These are phyloP conservation scores for Trichosporon faecale DNA, from an alignment of 1,284 basidiomycete species.

Conservation along the genomic window DNA sequence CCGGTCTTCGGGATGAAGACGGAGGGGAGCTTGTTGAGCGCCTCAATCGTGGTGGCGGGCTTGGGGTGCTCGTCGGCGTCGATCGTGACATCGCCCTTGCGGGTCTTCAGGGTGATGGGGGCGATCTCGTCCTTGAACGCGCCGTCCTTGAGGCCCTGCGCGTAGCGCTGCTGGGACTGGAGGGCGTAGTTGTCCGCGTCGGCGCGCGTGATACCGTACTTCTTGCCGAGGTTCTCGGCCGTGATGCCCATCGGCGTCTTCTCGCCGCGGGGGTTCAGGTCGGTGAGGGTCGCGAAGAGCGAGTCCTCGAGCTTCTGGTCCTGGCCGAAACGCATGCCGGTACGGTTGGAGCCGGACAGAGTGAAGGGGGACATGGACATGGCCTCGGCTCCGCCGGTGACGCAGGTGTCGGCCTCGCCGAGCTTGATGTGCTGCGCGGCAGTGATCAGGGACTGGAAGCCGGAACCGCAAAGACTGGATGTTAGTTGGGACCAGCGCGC, in stretches of 20 bases:
- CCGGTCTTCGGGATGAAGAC: slow-evolving; percentile 58
- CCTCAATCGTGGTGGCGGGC: slow-evolving; percentile 52
- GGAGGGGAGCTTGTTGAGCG: slow-evolving; percentile 54
- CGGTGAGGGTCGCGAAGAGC: slow-evolving; percentile 56
- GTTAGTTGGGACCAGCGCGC: neutral
- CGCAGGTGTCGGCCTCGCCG: slow-evolving; percentile 56
- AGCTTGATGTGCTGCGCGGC: slow-evolving; percentile 57
- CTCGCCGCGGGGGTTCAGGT: slow-evolving; percentile 55
- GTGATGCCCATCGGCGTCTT: slow-evolving; percentile 58
- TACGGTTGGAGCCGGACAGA: slow-evolving; percentile 52
- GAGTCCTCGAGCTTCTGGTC: slow-evolving; percentile 60
- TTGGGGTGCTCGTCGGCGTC: slow-evolving; percentile 58
- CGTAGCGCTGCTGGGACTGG: slow-evolving; percentile 58
- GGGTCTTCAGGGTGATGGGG: slow-evolving; percentile 88
- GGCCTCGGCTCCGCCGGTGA: slow-evolving; percentile 58
- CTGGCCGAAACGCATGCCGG: slow-evolving; percentile 49
- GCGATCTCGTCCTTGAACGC: slow-evolving; percentile 70
- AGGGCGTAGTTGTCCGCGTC: slow-evolving; percentile 59
- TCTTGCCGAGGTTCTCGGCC: slow-evolving; percentile 58
- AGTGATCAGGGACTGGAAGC: slow-evolving; percentile 58
- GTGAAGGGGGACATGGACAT: slow-evolving; percentile 58
- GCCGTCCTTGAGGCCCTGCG: slow-evolving; percentile 55
- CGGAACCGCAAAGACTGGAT: slow-evolving; percentile 56
- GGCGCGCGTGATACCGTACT: slow-evolving; percentile 57
- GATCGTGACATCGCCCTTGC: slow-evolving; percentile 46